Evolutionary conservation across 2,329 filamentous ascomycete genomes (phyloP), one percentile per base, ranked within the genome.

Genomic region (Purpureocillium takamizusanense): DNA sequence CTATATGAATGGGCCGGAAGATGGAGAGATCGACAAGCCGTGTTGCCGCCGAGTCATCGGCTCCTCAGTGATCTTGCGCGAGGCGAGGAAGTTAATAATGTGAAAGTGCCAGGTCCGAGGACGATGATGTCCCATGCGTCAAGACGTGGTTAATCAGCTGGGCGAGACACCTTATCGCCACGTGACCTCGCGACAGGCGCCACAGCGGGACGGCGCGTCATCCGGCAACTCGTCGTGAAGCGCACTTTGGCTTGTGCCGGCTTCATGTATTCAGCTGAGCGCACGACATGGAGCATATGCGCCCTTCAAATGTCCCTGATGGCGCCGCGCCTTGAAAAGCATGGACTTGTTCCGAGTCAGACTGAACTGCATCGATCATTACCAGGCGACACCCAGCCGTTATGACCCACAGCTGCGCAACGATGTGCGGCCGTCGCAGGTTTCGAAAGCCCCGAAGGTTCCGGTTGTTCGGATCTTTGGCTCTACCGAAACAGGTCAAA

Each of bases 321-420:
- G 49, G 50, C 45, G 38, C n/a, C 16, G 15, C 32, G 13, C 34
- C 29, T 37, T 33, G 38, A 37, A 39, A 46, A 57, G 46, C 27
- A 64, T 63, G 60, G 82, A 87, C 53, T 70, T 76, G 50, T 97
- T 98, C 65, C 83, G 86, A 51, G 80, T 98, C 57, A 84, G 89
- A 51, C 70, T 98, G 55, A 95, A 98, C 60, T 95, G 87, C 67
- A 82, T 98, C 65, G 92, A 98, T 63, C 82, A 92, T 60, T 98
- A 97, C 60, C 88, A 95, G 64, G 77, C 81, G 31, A 70, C 70
- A 10, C 84, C 88, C 14, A 85, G 87, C 36, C 72, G 74, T 48
- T 82, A 92, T 58, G 89, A 97, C 61, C 87, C 89, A 46, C 73
- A 78, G 45, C 71, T 95, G 47, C 78, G 82, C 44, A 78, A 77